These are phyloP conservation scores for Phaffomyces opuntiae DNA, from an alignment of 805 yeast species.

Conservation along the genomic window DNA sequence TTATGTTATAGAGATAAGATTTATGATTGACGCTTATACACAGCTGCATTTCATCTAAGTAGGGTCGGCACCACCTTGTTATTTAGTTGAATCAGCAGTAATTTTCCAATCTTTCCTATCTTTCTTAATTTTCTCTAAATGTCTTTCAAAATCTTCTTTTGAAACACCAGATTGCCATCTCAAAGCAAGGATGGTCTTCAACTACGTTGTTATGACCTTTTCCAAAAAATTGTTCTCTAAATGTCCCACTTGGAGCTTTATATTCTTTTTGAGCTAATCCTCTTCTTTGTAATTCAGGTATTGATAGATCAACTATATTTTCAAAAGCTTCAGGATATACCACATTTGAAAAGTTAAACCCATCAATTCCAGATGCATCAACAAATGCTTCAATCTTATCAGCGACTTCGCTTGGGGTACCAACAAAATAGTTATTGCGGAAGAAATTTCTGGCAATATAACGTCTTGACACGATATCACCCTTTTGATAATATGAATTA, in stretches of 20 bases:
- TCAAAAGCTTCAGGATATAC: slow-evolving; percentile 33
- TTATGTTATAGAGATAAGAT: too few species aligned
- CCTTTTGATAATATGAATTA: slow-evolving; percentile 10
- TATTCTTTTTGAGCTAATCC: slow-evolving; percentile 29
- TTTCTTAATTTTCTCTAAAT: slow-evolving; percentile 8
- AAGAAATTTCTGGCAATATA: too few species aligned
- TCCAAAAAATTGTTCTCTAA: slow-evolving; percentile 27
- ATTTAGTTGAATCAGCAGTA: slow-evolving; percentile 2
- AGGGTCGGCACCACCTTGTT: neutral
- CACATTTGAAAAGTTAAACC: slow-evolving; percentile 34
- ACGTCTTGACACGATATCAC: slow-evolving; percentile 22
- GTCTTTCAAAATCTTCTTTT: slow-evolving; percentile 25
- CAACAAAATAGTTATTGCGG: slow-evolving; percentile 22
- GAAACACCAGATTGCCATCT: slow-evolving; percentile 24
- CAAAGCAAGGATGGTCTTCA: slow-evolving; percentile 14
- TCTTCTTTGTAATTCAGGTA: slow-evolving; percentile 32
- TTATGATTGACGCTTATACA: too few species aligned
- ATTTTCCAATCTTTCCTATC: slow-evolving; percentile 8
- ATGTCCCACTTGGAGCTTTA: slow-evolving; percentile 25
- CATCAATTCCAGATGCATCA: slow-evolving; percentile 34
- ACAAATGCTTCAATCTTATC: slow-evolving; percentile 35
- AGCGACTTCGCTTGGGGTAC: slow-evolving; percentile 33
- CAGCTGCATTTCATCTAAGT: too few species aligned
- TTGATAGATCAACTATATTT: slow-evolving; percentile 29
- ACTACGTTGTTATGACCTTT: slow-evolving; percentile 16